phyloP scores from a whole-genome alignment of 331 rosid species.

The Malus hybrid region DNA sequence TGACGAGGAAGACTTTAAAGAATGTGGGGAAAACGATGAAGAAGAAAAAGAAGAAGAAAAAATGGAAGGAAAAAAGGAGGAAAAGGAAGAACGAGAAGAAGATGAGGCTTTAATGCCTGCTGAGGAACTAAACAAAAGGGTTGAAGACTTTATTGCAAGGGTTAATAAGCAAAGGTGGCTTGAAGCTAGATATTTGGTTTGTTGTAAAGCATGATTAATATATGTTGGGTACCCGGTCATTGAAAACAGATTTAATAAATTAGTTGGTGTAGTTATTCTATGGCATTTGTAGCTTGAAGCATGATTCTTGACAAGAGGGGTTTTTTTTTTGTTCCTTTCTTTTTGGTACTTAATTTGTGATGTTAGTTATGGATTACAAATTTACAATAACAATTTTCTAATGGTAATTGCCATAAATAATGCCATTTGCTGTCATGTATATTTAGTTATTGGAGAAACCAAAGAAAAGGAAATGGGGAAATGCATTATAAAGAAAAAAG shows the following conservation, averaged over 20 bases:
- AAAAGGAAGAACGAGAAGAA: neutral
- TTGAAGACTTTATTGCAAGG: slow-evolving; percentile 43
- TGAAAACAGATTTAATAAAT: too few relatives aligned
- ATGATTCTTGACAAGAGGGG: neutral
- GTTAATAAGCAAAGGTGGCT: slow-evolving; percentile 38
- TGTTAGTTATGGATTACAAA: neutral
- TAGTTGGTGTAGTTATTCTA: neutral
- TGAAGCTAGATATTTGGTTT: slow-evolving; percentile 21
- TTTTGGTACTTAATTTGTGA: neutral
- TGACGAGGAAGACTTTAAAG: slow-evolving; percentile 4
- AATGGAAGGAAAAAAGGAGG: neutral
- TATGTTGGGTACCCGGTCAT: neutral
- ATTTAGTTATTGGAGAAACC: too few relatives aligned
- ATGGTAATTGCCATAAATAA: neutral
- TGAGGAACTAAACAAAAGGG: slow-evolving; percentile 37
- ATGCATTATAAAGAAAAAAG: too few relatives aligned
- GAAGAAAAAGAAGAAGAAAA: neutral
- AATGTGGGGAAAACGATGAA: neutral
- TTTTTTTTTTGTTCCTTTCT: neutral
- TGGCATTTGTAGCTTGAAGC: too few relatives aligned
- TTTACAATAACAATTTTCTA: neutral
- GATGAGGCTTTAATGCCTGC: slow-evolving; percentile 18
- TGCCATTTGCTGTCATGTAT: too few relatives aligned
- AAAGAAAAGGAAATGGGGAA: too few relatives aligned
- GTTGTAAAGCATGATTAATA: slow-evolving; percentile 11